Conservation (phyloP, 306 rosid genomes). For the Medicago lupulina region DNA sequence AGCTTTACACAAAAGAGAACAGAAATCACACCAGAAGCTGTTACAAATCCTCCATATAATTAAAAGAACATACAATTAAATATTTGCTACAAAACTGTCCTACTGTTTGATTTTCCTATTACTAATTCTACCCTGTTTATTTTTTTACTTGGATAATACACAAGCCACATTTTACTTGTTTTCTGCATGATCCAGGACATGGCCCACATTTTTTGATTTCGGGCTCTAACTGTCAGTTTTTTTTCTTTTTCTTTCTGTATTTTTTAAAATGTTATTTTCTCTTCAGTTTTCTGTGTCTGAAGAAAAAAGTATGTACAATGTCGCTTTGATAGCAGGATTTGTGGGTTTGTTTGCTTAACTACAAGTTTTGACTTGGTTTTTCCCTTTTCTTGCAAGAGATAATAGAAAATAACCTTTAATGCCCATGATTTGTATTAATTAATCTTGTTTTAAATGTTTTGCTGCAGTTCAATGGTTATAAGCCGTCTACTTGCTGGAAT, state of each 20-base stretch:
- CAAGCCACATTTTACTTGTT: constrained; percentile 4
- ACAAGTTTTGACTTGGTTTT: constrained; percentile 29
- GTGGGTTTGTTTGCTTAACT: constrained; percentile 28
- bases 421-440: constrained; percentile 26
- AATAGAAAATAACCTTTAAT: constrained; percentile 20
- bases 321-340: constrained; percentile 7
- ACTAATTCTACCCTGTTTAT: neutral
- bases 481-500: constrained; percentile 93
- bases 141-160: neutral
- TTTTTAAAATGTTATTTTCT: constrained; percentile 23
- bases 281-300: constrained; percentile 11
- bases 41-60: neutral
- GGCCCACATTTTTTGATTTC: constrained; percentile 1
- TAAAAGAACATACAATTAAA: neutral
- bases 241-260: neutral
- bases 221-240: neutral
- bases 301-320: constrained; percentile 4
- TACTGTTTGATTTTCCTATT: neutral
- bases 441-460: constrained; percentile 18
- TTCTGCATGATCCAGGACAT: neutral
- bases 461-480: constrained; percentile 75
- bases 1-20: neutral
- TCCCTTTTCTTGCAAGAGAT: constrained; percentile 32
- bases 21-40: neutral
- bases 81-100: neutral